Evolutionary conservation across 192 early-diverging fungal genomes (phyloP).

Genomic region (Backusella westeae): DNA sequence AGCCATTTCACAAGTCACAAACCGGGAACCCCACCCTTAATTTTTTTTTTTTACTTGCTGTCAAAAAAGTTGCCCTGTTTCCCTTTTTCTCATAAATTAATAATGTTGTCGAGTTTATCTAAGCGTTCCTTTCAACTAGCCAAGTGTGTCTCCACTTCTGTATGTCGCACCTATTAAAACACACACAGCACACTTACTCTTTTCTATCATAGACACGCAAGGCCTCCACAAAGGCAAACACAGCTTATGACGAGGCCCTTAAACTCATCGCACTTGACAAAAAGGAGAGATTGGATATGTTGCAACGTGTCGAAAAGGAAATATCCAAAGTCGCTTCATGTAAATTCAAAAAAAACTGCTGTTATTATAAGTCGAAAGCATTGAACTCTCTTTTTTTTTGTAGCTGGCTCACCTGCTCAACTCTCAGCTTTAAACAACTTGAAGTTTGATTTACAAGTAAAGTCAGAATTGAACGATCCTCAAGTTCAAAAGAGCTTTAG

Average conservation of each 20-base stretch:
- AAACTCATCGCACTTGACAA: conserved; percentile 65
- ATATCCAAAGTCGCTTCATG: conserved; percentile 38
- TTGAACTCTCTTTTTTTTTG: conserved; percentile 7
- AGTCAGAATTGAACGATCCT: conserved; percentile 66
- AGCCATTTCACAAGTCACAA: too few species aligned
- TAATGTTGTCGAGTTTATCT: conserved; percentile 2
- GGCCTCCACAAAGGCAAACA: conserved; percentile 40
- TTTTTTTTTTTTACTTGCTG: neutral
- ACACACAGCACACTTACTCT: neutral
- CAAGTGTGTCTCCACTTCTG: conserved; percentile 5
- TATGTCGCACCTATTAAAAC: neutral
- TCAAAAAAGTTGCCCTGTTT: conserved; percentile 1
- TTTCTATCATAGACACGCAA: conserved; percentile 14
- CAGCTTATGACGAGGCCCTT: conserved; percentile 76
- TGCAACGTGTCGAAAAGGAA: conserved; percentile 40
- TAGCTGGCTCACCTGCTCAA: conserved; percentile 36
- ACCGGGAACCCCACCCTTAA: neutral
- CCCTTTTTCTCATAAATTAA: neutral
- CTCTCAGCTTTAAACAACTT: conserved; percentile 49
- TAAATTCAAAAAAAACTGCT: conserved; percentile 7
- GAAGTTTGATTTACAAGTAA: conserved; percentile 55
- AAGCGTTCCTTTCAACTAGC: conserved; percentile 6
- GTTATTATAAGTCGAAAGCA: neutral
- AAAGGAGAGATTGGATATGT: conserved; percentile 41
- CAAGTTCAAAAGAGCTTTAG: conserved; percentile 67